Evolutionary conservation across 2,329 filamentous ascomycete species (phyloP).

Genomic region (Leptographium flavum): DNA sequence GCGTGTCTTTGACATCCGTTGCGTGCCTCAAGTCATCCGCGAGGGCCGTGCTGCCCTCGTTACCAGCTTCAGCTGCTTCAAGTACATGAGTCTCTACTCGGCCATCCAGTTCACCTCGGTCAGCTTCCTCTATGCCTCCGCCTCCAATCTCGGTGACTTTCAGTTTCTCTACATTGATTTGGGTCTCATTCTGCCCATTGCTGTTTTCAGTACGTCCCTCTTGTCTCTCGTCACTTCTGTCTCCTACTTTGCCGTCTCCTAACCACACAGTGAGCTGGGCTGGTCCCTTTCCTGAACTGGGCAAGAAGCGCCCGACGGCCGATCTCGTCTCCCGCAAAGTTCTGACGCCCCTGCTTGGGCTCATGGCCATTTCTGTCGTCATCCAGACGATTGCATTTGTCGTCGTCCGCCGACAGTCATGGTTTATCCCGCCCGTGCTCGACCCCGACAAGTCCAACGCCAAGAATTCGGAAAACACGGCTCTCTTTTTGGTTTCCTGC

Average conservation of each 20-base stretch:
- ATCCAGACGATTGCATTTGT: constrained; percentile 64
- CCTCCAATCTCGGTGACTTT: constrained; percentile 91
- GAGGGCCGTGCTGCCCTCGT: constrained; percentile 90
- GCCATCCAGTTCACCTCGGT: constrained; percentile 98
- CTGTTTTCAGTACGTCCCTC: constrained; percentile 65
- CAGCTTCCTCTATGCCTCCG: constrained; percentile 87
- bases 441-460: constrained; percentile 71
- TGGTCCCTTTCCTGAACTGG: constrained; percentile 63
- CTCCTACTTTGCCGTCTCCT: background rate
- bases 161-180: constrained; percentile 95
- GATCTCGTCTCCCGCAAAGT: constrained; percentile 89
- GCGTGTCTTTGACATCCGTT: constrained; percentile 88
- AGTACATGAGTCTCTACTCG: constrained; percentile 98
- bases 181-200: constrained; percentile 82
- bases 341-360: constrained; percentile 73
- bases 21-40: constrained; percentile 82
- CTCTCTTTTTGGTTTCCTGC: constrained; percentile 77
- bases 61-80: constrained; percentile 99
- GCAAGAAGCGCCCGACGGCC: constrained; percentile 76
- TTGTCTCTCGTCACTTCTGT: background rate
- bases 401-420: constrained; percentile 62
- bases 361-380: constrained; percentile 68
- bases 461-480: constrained; percentile 85
- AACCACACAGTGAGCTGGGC: constrained; percentile 69
- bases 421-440: constrained; percentile 72